These are phyloP conservation scores for Aspergillus tamarii DNA, from an alignment of 2,329 filamentous ascomycete genomes.

Conservation along the genomic window DNA sequence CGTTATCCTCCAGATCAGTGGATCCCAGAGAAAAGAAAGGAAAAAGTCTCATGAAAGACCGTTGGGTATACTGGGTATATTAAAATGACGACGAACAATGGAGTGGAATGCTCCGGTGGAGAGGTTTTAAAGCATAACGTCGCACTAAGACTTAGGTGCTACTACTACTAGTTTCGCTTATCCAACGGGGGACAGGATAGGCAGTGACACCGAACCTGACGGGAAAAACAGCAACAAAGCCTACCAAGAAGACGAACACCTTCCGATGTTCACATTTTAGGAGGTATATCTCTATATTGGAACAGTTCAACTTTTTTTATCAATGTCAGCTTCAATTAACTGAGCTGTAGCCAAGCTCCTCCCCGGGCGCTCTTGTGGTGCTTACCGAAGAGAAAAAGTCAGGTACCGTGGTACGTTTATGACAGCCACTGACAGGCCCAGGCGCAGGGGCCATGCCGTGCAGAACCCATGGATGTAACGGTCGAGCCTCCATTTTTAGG, in stretches of 20 bases:
- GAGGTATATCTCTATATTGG: not conserved
- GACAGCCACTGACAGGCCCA: slow-evolving; percentile 19
- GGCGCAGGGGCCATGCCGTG: slow-evolving; percentile 15
- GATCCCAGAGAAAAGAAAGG: not conserved
- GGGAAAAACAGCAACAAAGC: not conserved
- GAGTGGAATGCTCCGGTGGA: slow-evolving; percentile 2
- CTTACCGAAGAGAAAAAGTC: not conserved
- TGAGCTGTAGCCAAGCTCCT: not conserved
- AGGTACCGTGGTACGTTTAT: slow-evolving; percentile 5
- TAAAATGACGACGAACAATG: slow-evolving; percentile 5
- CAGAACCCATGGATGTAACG: slow-evolving; percentile 16
- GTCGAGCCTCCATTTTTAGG: slow-evolving; percentile 14
- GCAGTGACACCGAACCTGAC: not conserved
- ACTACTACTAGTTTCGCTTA: slow-evolving; percentile 5
- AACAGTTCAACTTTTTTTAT: not conserved
- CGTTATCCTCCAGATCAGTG: not conserved
- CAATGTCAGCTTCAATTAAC: not conserved
- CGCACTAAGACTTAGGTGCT: not conserved
- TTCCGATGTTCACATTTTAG: not conserved
- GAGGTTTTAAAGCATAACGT: slow-evolving; percentile 3
- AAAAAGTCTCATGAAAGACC: not conserved
- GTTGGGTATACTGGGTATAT: not conserved
- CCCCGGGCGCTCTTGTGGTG: not conserved
- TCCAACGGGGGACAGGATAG: not conserved
- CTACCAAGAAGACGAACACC: not conserved